Base-by-base conservation (phyloP, 306 rosid species). In the Prunus campanulata region DNA sequence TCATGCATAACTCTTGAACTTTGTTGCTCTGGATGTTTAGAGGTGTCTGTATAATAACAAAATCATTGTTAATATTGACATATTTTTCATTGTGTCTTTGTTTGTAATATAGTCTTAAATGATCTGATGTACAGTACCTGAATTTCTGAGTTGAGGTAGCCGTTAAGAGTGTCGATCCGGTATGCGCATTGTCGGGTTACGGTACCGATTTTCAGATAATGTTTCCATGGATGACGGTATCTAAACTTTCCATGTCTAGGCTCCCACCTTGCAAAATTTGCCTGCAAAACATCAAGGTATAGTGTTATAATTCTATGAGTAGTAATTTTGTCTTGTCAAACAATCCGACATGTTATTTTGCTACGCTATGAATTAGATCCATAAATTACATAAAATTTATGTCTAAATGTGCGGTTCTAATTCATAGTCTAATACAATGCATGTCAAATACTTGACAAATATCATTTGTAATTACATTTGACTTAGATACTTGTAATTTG, bases 241-340 rank as follows among this genome's bases (percentile, higher is more conserved):
- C 77, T 61, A 62, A 87, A 90, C 13, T 52, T 67, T 2, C 88
- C 87, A 48, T 90, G 90, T 35, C 86, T 16, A 1, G 89, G 87
- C 62, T 89, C 91, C 91, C 91, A 89, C 63, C 86, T 80, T 15
- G 90, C 93, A 68, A 85, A 81, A 81, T 87, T 87, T 11, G 80
- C 84, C 90, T 83, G 35, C 35, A 57, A 59, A 72, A 73, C 32
- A 30, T 5, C 20, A n/a, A 29, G 11, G 48, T 50, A 9, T 50
- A 51, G 62, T 29, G n/a, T 39, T 42, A 66, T 19, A 10, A 39
- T 4, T 66, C 14, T 66, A 12, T 10, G 25, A 42, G 18, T 0
- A 11, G 35, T 1, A 39, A 39, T 2, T 39, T n/a, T 35, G 0
- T 8, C 30, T 35, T 0, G 61, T 55, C 24, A 6, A 8, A 13